Base-by-base conservation (phyloP, 169 alveolate genomes). In the Eimeria maxima region DNA sequence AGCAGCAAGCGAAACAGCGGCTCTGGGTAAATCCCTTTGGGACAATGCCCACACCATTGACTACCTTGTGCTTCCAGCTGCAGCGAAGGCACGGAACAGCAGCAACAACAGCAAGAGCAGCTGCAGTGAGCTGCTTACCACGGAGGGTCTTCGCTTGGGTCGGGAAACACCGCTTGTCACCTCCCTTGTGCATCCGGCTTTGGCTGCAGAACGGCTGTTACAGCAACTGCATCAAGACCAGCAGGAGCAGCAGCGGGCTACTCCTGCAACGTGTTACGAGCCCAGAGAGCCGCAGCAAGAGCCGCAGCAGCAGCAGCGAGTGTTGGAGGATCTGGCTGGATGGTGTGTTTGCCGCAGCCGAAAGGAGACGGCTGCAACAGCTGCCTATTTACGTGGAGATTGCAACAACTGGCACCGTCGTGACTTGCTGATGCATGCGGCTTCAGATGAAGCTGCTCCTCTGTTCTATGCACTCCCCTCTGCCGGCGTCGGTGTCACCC, bases 381-480 rank as follows among this genome's bases (percentile, higher is more conserved):
- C 90, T 27, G 71, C 73, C 18, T 81, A 81, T 50, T 53, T 81
- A 14, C 47, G 65, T 3, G 90, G 90, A 14, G 73, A 81, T 6
- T 81, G 90, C 90, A 81, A 27, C 90, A 81, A 53, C 73, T 81
- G 90, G 69, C 91, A 73, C 53, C 95, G 95, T 4, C 90, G 18
- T 33, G 95, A 92, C 71, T 50, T 92, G 92, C 47, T 92, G 86
- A 60, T 74, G 84, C 83, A 65, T 53, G 95, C 92, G 5, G 91
- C 90, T 3, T 76, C 95, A 22, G 91, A 92, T n/a, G 95, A 92
- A 73, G 95, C 95, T 8, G 95, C 95, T 27, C 80, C 71, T 27
- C 84, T 92, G 18, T 83, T 92, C 73, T 38, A n/a, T 60, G 76
- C 47, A 20, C 44, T 67, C 24, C 87, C 90, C 53, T 81, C 90